A percentile compares a stretch with the other conserved stretches of the same genome.
Conservation (phyloP, 2,329 filamentous ascomycete species). For the Seiridium cupressi region DNA sequence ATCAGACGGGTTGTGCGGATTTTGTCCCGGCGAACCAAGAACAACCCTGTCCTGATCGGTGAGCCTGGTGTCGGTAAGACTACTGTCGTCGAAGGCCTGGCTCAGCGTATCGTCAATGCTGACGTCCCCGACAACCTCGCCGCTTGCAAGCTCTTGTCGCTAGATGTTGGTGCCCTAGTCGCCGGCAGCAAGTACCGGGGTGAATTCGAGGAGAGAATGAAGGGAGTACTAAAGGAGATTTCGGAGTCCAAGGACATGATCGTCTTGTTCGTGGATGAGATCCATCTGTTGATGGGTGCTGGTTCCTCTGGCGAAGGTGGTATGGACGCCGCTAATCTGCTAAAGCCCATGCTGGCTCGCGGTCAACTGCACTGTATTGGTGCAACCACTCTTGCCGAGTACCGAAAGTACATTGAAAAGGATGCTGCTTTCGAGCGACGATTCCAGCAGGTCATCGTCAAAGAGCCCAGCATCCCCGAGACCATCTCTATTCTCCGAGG, state of each 20-base stretch:
- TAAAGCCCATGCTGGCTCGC: slow-evolving; percentile 97
- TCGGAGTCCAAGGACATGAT: slow-evolving; percentile 94
- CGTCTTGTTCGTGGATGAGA: slow-evolving; percentile 97
- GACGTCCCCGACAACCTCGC: slow-evolving; percentile 96
- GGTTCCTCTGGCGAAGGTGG: slow-evolving; percentile 92
- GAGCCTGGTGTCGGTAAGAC: slow-evolving; percentile 99
- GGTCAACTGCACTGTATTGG: slow-evolving; percentile 98
- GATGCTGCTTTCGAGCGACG: slow-evolving; percentile 96
- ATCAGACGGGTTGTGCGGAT: slow-evolving; percentile 91
- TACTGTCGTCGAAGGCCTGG: slow-evolving; percentile 93
- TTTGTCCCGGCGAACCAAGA: slow-evolving; percentile 90
- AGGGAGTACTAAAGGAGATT: slow-evolving; percentile 97
- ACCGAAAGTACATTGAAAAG: slow-evolving; percentile 99
- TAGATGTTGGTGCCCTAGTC: slow-evolving; percentile 92
- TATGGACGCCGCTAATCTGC: slow-evolving; percentile 96
- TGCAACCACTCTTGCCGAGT: slow-evolving; percentile 91
- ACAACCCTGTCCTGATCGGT: slow-evolving; percentile 97
- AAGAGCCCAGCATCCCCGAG: slow-evolving; percentile 84
- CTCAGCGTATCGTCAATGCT: slow-evolving; percentile 91
- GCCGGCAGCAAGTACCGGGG: slow-evolving; percentile 98
- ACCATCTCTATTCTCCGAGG: slow-evolving; percentile 98
- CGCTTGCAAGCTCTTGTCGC: slow-evolving; percentile 87
- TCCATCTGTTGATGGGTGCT: slow-evolving; percentile 97
- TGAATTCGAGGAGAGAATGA: slow-evolving; percentile 99
- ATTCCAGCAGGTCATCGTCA: slow-evolving; percentile 97